Conservation (phyloP, 306 rosid genomes). For the Vigna mungo region DNA sequence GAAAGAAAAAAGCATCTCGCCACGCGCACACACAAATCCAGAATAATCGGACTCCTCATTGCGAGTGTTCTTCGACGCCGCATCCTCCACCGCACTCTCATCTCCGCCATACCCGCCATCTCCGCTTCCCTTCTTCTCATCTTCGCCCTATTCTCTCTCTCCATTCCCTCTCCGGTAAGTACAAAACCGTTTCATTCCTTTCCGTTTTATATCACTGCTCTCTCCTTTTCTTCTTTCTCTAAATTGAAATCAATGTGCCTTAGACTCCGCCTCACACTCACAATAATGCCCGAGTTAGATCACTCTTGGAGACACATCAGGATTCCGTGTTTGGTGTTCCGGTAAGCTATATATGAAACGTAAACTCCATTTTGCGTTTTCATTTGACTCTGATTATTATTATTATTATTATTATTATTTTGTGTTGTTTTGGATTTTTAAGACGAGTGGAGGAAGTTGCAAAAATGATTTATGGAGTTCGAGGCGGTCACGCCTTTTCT, state of each 20-base stretch:
- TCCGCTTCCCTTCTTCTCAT: constrained; percentile 64
- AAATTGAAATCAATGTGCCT: neutral
- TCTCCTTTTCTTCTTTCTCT: neutral
- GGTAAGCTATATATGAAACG: constrained; percentile 35
- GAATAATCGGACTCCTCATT: constrained; percentile 37
- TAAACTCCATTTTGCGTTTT: neutral
- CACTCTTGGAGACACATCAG: constrained; percentile 34
- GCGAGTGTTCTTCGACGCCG: constrained; percentile 49
- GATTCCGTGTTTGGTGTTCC: constrained; percentile 48
- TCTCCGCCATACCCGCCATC: constrained; percentile 62
- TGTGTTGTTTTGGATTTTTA: too few relatives aligned
- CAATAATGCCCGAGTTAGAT: constrained; percentile 38
- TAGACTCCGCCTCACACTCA: constrained; percentile 20
- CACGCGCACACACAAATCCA: constrained; percentile 9
- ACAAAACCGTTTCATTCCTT: neutral
- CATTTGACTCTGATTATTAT: constrained; percentile 1
- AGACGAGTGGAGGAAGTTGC: constrained; percentile 60
- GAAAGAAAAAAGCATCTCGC: constrained; percentile 45
- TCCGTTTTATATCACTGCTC: neutral
- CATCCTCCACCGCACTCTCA: constrained; percentile 55
- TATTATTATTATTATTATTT: too few relatives aligned
- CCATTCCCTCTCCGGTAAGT: constrained; percentile 47
- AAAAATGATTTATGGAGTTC: constrained; percentile 74
- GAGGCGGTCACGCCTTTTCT: constrained; percentile 50
- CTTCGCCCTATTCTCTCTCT: constrained; percentile 55